A percentile compares a stretch with the other conserved stretches of the same genome.
Evolutionary conservation across 495 filamentous ascomycete genomes (phyloP).

Genomic region (Aspergillus incahuasiensis): DNA sequence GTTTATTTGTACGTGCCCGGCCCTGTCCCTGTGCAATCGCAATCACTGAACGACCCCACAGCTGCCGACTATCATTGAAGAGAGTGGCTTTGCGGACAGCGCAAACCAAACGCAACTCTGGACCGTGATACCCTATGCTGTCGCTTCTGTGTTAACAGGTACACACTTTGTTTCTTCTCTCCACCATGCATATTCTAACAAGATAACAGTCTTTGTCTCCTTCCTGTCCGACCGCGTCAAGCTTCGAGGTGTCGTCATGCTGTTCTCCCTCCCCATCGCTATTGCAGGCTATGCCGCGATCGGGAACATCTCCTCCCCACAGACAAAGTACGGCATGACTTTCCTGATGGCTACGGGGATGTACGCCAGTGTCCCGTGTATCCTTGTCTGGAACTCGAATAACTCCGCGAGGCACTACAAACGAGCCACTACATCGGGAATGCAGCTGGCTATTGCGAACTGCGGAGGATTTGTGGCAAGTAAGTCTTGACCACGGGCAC

Average conservation of each 20-base stretch:
- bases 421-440: slow-evolving; percentile 50
- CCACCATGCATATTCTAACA: neutral
- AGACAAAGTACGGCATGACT: slow-evolving; percentile 50
- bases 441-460: slow-evolving; percentile 55
- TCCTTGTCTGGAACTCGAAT: slow-evolving; percentile 54
- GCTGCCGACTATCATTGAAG: slow-evolving; percentile 74
- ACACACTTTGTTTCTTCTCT: slow-evolving; percentile 57
- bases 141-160: slow-evolving; percentile 70
- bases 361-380: slow-evolving; percentile 46
- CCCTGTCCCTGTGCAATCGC: neutral
- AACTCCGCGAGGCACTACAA: slow-evolving; percentile 61
- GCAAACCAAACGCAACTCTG: slow-evolving; percentile 72
- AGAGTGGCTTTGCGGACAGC: slow-evolving; percentile 57
- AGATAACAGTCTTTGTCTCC: slow-evolving; percentile 32
- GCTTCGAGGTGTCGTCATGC: slow-evolving; percentile 44
- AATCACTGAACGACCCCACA: slow-evolving; percentile 3
- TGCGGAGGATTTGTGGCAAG: slow-evolving; percentile 54
- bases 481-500: too few relatives aligned
- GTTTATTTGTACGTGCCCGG: slow-evolving; percentile 31
- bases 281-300: slow-evolving; percentile 49
- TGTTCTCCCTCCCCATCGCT: slow-evolving; percentile 44
- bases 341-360: slow-evolving; percentile 51
- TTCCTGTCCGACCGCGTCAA: slow-evolving; percentile 43
- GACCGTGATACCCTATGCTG: slow-evolving; percentile 82
- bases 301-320: slow-evolving; percentile 34